Conservation (phyloP, 257 asterid genomes). For the Fraxinus pennsylvanica region DNA sequence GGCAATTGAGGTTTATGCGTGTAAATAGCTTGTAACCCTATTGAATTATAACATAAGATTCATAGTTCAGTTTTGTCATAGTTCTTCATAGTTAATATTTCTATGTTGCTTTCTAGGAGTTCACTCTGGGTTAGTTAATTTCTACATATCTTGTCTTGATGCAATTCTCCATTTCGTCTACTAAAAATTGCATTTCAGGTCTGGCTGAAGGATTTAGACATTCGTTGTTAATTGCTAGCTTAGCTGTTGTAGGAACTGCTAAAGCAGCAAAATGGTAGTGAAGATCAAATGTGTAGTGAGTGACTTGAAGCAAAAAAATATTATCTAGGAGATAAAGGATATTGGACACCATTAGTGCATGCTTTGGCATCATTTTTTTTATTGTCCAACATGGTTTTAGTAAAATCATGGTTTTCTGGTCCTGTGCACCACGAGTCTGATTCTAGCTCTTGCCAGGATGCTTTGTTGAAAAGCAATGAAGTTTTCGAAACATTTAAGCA, state of each 20-base stretch:
- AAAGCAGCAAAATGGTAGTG: neutral
- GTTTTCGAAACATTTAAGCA: conserved; percentile 93
- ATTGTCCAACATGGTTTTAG: neutral
- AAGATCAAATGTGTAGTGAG: neutral
- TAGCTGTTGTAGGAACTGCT: conserved; percentile 1
- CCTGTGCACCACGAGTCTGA: neutral
- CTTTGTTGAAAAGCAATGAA: conserved; percentile 91
- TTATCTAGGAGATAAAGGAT: neutral
- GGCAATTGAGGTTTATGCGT: neutral
- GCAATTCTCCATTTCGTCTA: neutral
- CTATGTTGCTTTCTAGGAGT: neutral
- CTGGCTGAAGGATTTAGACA: neutral
- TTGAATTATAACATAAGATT: neutral
- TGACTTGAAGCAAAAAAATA: neutral
- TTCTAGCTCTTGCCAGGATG: conserved; percentile 62
- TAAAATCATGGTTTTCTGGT: neutral
- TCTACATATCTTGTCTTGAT: neutral
- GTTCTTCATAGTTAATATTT: neutral
- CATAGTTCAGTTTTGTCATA: neutral
- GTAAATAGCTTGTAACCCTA: neutral
- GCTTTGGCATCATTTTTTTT: neutral
- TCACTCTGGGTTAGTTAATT: neutral
- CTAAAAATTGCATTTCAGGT: conserved; percentile 1
- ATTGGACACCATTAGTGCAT: neutral
- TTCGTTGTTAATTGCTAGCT: conserved; percentile 6